Base-by-base conservation (phyloP, 2,329 filamentous ascomycete species). In the Hypoxylon sp. region DNA sequence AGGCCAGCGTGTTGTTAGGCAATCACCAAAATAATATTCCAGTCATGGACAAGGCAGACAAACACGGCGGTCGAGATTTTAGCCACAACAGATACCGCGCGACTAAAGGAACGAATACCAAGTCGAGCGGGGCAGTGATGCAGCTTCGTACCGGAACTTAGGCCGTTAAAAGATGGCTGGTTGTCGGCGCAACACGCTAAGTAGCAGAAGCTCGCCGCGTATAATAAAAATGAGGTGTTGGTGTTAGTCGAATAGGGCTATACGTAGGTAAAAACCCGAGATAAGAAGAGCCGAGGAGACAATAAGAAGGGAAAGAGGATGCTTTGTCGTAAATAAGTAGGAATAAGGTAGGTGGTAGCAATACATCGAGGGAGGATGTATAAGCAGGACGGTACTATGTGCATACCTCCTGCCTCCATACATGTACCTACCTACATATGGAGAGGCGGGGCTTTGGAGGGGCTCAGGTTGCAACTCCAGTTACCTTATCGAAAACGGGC, bases 1-100 rank as follows among this genome's bases (percentile, higher is more conserved):
- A 61, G 53, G 53, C 47, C 44, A 57, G 37, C 42, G 56, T 61
- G 48, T 53, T 53, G 44, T 49, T 54, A 60, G 49, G 55, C 46
- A 58, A 44, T 51, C 47, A 55, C 13, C 17, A 51, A 43, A 20
- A 32, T 17, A 25, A 32, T 36, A 26, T 34, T 37, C 34, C 20
- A 46, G 35, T 34, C 29, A 32, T 37, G 17, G 44, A 40, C 27
- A 51, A n/a, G 43, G 30, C 43, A 27, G 31, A 51, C 25, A 40
- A 34, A 45, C 29, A 31, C 34, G 34, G 35, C 41, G 27, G 5
- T 25, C 21, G 9, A 5, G 43, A 61, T 61, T 61, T 61, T 61
- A 61, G 58, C 58, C 56, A 59, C 45, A 35, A 50, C 17, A 36
- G 35, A 54, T 45, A 46, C 32, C 12, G 42, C 49, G 56, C 52